These are phyloP conservation scores for Sarocladium kiliense DNA, from an alignment of 2,329 filamentous ascomycete genomes.

Conservation along the genomic window DNA sequence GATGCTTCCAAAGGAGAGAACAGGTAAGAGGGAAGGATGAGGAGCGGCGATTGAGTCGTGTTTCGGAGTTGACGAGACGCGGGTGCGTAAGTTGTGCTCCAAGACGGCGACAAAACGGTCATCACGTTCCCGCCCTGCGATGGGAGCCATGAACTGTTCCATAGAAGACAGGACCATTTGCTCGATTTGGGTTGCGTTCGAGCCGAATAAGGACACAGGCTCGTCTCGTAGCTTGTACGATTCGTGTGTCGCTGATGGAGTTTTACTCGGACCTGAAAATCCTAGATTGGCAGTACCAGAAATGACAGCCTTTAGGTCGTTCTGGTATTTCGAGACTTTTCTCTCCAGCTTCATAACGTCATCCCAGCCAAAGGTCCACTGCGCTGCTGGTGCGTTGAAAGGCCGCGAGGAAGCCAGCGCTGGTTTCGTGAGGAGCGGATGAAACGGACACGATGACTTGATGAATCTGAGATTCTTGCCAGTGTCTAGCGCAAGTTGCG, in stretches of 20 bases:
- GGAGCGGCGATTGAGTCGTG: constrained; percentile 25
- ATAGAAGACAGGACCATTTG: constrained; percentile 47
- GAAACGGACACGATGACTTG: constrained; percentile 62
- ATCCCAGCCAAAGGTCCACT: constrained; percentile 70
- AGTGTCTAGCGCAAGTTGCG: constrained; percentile 69
- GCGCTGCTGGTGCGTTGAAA: constrained; percentile 47
- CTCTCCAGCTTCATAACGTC: constrained; percentile 60
- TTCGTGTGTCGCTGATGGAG: too few relatives aligned
- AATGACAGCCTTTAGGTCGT: constrained; percentile 8
- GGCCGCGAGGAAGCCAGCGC: constrained; percentile 37
- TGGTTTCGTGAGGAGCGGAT: constrained; percentile 54
- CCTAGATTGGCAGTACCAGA: neutral
- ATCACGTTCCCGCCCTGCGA: constrained; percentile 16
- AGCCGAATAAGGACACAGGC: neutral
- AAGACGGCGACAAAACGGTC: constrained; percentile 35
- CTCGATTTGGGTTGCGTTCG: constrained; percentile 29
- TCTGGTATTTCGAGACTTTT: constrained; percentile 41
- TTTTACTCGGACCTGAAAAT: neutral
- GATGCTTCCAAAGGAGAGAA: constrained; percentile 71
- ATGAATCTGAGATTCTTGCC: constrained; percentile 72
- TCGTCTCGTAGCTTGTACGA: neutral
- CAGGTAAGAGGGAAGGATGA: constrained; percentile 56
- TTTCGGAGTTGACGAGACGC: too few relatives aligned
- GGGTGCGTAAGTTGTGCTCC: constrained; percentile 18
- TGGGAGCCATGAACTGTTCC: constrained; percentile 30